Evolutionary conservation across 345 rosid species (phyloP).

Genomic region (Citrus maxima): DNA sequence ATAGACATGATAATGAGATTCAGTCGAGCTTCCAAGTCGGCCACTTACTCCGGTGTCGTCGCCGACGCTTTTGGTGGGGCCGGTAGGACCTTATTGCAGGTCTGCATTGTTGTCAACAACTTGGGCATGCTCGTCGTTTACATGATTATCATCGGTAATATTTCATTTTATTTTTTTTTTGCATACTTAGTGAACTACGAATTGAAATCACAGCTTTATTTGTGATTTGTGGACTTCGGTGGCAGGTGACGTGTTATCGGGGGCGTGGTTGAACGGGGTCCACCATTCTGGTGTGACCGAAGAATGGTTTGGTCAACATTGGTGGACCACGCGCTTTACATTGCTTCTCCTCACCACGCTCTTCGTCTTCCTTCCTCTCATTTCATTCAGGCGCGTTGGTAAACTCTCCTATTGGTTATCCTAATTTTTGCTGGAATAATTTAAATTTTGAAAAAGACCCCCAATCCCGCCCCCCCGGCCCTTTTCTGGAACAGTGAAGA

Average conservation of each 20-base stretch:
- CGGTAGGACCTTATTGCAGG: conserved; percentile 46
- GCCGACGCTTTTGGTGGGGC: conserved; percentile 50
- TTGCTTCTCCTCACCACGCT: conserved; percentile 48
- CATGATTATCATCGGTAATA: conserved; percentile 58
- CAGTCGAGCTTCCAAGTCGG: conserved; percentile 49
- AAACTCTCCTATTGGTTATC: neutral
- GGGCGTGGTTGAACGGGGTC: conserved; percentile 40
- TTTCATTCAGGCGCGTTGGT: conserved; percentile 66
- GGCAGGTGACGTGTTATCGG: conserved; percentile 67
- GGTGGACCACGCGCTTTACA: conserved; percentile 53
- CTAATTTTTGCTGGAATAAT: neutral
- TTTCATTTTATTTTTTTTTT: neutral
- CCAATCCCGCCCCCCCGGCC: no score
- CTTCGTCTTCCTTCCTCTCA: conserved; percentile 54
- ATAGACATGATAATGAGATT: conserved; percentile 47
- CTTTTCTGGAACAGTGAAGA: neutral
- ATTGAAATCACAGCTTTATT: neutral
- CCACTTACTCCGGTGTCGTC: conserved; percentile 50
- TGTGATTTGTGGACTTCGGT: conserved; percentile 9
- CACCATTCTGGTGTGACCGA: conserved; percentile 52
- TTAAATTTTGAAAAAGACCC: neutral
- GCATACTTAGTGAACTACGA: neutral
- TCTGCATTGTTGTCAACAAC: conserved; percentile 57
- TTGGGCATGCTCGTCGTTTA: conserved; percentile 66
- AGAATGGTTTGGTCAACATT: conserved; percentile 55